Conservation (phyloP, 2,329 filamentous ascomycete species). For the Gliomastix tumulicola region DNA sequence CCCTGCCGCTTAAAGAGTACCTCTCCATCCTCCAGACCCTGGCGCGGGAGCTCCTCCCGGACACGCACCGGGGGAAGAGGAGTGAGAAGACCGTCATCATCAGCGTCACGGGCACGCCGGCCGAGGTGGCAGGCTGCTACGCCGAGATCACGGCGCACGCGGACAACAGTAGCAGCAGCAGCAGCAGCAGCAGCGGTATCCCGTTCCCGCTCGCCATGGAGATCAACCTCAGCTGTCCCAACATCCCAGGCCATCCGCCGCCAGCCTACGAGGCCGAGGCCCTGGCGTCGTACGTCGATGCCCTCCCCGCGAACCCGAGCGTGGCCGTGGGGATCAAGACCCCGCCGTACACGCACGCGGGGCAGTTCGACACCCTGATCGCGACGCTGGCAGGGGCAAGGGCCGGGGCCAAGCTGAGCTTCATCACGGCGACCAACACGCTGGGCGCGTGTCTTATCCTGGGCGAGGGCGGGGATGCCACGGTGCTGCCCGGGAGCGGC, state of each 20-base stretch:
- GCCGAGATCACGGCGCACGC: slow-evolving; percentile 32
- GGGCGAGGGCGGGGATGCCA: slow-evolving; percentile 10
- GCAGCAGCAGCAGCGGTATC: too few species aligned
- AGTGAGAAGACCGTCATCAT: slow-evolving; percentile 55
- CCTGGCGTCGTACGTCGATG: slow-evolving; percentile 47
- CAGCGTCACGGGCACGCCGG: slow-evolving; percentile 59
- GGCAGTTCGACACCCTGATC: slow-evolving; percentile 54
- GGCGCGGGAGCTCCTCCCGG: slow-evolving; percentile 11
- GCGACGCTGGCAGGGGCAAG: slow-evolving; percentile 33
- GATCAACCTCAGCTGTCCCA: slow-evolving; percentile 73
- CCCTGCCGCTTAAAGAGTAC: slow-evolving; percentile 51
- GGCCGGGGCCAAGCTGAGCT: slow-evolving; percentile 36
- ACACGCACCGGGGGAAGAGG: slow-evolving; percentile 5
- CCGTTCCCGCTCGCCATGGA: slow-evolving; percentile 58
- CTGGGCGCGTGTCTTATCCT: slow-evolving; percentile 63
- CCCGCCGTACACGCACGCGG: slow-evolving; percentile 67
- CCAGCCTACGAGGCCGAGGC: slow-evolving; percentile 56
- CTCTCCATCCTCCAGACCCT: slow-evolving; percentile 47
- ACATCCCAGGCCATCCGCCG: slow-evolving; percentile 61
- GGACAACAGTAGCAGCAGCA: too few species aligned
- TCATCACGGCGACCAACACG: slow-evolving; percentile 69
- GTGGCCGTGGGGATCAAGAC: slow-evolving; percentile 59
- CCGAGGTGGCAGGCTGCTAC: slow-evolving; percentile 53
- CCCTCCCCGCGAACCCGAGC: slow-evolving; percentile 27
- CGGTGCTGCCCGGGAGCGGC: too few species aligned